Evolutionary conservation across 1,139 yeast species (phyloP).

Genomic region (Saccharomyces hybrid): DNA sequence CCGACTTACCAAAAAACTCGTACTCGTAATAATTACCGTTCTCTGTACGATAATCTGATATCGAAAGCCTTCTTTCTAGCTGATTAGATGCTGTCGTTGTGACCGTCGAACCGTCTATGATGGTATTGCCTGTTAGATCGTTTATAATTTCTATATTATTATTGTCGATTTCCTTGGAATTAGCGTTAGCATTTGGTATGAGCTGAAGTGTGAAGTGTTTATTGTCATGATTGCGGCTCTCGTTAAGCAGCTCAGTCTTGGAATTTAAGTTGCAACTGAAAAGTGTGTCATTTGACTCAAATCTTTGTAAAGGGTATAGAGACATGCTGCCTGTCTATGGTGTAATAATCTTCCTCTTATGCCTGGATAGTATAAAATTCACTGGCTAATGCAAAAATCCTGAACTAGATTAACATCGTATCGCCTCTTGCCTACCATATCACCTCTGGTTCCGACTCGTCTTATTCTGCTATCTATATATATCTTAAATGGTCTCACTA

Average conservation of each 20-base stretch:
- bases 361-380: background rate
- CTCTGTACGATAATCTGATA: no score
- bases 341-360: background rate
- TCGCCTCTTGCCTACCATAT: background rate
- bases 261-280: background rate
- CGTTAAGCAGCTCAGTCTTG: background rate
- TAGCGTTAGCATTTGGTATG: conserved; percentile 1
- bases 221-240: background rate
- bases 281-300: conserved; percentile 8
- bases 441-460: background rate
- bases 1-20: no score
- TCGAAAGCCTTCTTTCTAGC: no score
- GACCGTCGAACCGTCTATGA: conserved; percentile 1
- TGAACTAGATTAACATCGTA: background rate
- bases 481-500: background rate
- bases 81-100: background rate
- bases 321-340: conserved; percentile 3
- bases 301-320: conserved; percentile 6
- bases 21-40: no score
- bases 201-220: background rate
- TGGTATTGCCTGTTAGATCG: conserved; percentile 15
- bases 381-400: background rate
- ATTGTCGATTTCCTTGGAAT: background rate
- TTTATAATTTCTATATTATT: conserved; percentile 4
- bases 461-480: background rate